These are phyloP conservation scores for Podila epigama DNA, from an alignment of 192 early-diverging fungal genomes.

Conservation along the genomic window DNA sequence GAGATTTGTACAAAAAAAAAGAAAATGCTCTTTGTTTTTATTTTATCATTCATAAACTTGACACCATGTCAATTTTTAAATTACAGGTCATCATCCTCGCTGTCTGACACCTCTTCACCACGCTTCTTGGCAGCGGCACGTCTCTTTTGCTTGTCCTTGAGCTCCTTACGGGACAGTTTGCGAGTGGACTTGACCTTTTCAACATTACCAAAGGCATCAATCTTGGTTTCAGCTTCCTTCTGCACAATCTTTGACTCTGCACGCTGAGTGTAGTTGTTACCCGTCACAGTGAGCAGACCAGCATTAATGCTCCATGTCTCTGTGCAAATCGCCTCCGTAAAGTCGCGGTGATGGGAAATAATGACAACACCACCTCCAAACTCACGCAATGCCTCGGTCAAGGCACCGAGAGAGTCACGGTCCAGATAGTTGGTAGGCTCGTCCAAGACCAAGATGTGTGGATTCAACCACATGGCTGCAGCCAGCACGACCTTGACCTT, in stretches of 20 bases:
- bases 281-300: slow-evolving; percentile 55
- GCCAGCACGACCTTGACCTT: slow-evolving; percentile 88
- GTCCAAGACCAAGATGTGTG: slow-evolving; percentile 89
- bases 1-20: too few species aligned
- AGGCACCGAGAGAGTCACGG: slow-evolving; percentile 65
- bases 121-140: slow-evolving; percentile 57
- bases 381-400: slow-evolving; percentile 73
- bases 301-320: slow-evolving; percentile 78
- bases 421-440: slow-evolving; percentile 81
- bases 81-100: slow-evolving; percentile 37
- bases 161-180: slow-evolving; percentile 52
- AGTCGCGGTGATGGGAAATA: slow-evolving; percentile 82
- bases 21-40: too few species aligned
- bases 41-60: too few species aligned
- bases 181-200: slow-evolving; percentile 67
- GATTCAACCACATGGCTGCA: slow-evolving; percentile 84
- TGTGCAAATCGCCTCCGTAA: slow-evolving; percentile 72
- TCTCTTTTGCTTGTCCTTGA: slow-evolving; percentile 60
- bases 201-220: slow-evolving; percentile 77
- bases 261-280: slow-evolving; percentile 55
- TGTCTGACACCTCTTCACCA: slow-evolving; percentile 52
- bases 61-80: too few species aligned
- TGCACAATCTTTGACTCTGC: slow-evolving; percentile 45
- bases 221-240: slow-evolving; percentile 48
- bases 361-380: slow-evolving; percentile 82